phyloP scores from a whole-genome alignment of 2,329 filamentous ascomycete species.

The Sporothrix pseudoabietina region DNA sequence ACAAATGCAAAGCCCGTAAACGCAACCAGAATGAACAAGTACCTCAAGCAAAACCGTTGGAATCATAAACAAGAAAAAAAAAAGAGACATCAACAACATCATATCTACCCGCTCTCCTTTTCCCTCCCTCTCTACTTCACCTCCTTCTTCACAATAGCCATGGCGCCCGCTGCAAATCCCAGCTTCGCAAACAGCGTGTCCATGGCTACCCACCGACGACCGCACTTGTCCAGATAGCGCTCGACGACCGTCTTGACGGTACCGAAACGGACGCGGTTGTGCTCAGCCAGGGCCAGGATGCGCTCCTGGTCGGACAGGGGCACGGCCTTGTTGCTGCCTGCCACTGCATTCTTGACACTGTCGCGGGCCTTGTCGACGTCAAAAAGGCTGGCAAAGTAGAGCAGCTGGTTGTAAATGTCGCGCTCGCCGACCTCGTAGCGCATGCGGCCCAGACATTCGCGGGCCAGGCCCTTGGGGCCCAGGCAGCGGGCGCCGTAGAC shows the following conservation, averaged over 20 bases:
- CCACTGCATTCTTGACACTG: conserved; percentile 49
- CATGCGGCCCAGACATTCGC: conserved; percentile 86
- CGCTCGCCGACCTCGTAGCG: conserved; percentile 85
- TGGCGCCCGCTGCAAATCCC: conserved; percentile 49
- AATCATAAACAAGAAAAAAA: not conserved
- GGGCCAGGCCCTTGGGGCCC: conserved; percentile 80
- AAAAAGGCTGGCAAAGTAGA: conserved; percentile 84
- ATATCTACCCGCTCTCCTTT: not conserved
- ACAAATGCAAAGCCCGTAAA: not conserved
- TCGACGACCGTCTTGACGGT: conserved; percentile 78
- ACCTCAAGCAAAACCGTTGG: not conserved
- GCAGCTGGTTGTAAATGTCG: conserved; percentile 88
- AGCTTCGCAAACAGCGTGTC: conserved; percentile 77
- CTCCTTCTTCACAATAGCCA: conserved; percentile 10
- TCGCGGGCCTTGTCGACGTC: conserved; percentile 80
- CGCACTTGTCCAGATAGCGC: conserved; percentile 84
- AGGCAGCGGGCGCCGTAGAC: conserved; percentile 91
- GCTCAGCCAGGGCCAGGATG: conserved; percentile 71
- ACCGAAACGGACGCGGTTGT: conserved; percentile 78
- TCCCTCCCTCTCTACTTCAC: not conserved
- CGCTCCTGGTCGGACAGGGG: conserved; percentile 57
- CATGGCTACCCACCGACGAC: conserved; percentile 92
- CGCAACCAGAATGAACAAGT: not conserved
- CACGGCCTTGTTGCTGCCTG: conserved; percentile 36
- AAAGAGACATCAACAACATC: not conserved